These are phyloP conservation scores for Xylaria sp. DNA, from an alignment of 2,329 filamentous ascomycete species.

Conservation along the genomic window DNA sequence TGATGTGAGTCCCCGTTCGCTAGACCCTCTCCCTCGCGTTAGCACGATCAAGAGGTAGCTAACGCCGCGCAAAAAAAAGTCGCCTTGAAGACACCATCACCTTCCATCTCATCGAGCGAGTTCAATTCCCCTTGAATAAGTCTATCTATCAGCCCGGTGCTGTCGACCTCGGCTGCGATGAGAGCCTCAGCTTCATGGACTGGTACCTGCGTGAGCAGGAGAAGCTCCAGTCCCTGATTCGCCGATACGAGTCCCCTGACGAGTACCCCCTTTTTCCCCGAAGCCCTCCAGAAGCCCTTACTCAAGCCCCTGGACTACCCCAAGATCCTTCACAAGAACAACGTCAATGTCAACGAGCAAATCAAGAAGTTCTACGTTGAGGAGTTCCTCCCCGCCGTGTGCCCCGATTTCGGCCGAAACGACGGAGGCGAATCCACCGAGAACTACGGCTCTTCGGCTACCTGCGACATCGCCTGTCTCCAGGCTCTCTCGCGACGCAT, in stretches of 20 bases:
- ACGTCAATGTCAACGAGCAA: conserved; percentile 82
- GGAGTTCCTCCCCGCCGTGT: conserved; percentile 77
- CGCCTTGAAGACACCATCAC: conserved; percentile 97
- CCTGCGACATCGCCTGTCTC: conserved; percentile 82
- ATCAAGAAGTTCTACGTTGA: conserved; percentile 83
- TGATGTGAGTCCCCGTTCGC: conserved; percentile 60
- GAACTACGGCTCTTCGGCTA: conserved; percentile 91
- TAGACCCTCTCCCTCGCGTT: neutral
- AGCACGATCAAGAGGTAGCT: neutral
- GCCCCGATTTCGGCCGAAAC: conserved; percentile 66
- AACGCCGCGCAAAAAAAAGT: conserved; percentile 32
- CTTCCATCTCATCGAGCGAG: conserved; percentile 92
- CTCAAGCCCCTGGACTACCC: conserved; percentile 88
- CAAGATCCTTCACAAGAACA: conserved; percentile 76
- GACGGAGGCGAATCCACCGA: conserved; percentile 83
- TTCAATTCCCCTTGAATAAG: conserved; percentile 91
- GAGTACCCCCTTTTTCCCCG: conserved; percentile 96
- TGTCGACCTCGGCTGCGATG: conserved; percentile 60
- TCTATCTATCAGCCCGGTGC: conserved; percentile 80
- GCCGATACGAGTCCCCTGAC: conserved; percentile 92
- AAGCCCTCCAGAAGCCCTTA: conserved; percentile 71
- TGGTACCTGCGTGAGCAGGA: conserved; percentile 92
- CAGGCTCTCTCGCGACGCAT: conserved; percentile 87
- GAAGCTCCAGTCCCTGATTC: conserved; percentile 82
- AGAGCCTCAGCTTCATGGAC: conserved; percentile 73